Conservation (phyloP, 75 land plant genomes). For the Picea glauca region DNA sequence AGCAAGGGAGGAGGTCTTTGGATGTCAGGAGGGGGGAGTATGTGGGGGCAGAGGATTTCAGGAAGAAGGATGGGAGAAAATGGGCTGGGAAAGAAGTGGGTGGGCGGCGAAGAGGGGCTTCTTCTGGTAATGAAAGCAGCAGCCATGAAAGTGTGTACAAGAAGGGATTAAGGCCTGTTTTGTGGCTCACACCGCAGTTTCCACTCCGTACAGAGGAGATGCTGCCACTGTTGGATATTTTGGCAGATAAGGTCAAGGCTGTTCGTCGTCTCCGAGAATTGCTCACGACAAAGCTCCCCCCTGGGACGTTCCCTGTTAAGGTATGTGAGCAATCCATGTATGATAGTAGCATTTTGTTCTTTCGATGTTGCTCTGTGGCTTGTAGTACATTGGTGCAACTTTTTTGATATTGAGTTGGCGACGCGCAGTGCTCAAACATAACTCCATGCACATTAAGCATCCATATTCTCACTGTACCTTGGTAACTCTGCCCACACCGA, state of each 20-base stretch:
- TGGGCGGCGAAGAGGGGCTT: conserved; percentile 3
- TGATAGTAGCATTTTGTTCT: background rate
- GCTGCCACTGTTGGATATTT: conserved; percentile 71
- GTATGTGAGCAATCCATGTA: conserved; percentile 24
- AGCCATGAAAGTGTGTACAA: conserved; percentile 57
- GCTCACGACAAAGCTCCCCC: conserved; percentile 87
- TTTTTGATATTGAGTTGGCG: background rate
- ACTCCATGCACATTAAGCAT: background rate
- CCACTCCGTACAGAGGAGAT: conserved; percentile 76
- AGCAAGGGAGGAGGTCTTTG: conserved; percentile 14
- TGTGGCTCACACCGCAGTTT: conserved; percentile 81
- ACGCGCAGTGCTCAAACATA: background rate
- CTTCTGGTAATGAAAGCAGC: conserved; percentile 9
- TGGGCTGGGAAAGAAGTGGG: conserved; percentile 18
- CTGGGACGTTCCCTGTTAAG: conserved; percentile 96
- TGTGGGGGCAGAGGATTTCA: background rate
- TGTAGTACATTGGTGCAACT: background rate
- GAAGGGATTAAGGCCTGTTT: conserved; percentile 54
- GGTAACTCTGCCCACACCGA: background rate
- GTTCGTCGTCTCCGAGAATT: conserved; percentile 81
- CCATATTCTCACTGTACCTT: background rate
- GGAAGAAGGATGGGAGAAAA: conserved; percentile 49
- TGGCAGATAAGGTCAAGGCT: conserved; percentile 77
- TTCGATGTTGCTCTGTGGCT: background rate
- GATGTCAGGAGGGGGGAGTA: conserved; percentile 6